Percentiles rank a stretch among this genome's conserved stretches.
These are phyloP conservation scores for Paecilomyces sp. DNA, from an alignment of 2,329 filamentous ascomycete species.

Conservation along the genomic window DNA sequence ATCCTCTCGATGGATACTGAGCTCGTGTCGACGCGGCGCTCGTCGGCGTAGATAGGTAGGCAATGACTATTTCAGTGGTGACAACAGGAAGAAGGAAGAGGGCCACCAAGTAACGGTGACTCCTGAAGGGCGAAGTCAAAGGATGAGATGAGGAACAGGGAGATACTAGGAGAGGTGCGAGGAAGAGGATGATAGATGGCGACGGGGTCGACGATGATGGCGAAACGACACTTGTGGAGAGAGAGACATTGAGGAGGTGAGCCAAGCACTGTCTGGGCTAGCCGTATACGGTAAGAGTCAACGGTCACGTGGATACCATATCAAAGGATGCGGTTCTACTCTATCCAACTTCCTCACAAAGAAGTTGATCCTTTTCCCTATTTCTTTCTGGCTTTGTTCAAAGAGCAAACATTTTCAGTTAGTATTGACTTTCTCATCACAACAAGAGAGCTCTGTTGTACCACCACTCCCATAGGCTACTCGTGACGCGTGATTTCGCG, in stretches of 20 bases:
- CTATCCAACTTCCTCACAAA: neutral
- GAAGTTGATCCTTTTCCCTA: neutral
- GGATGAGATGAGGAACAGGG: conserved; percentile 3
- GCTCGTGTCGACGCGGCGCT: neutral
- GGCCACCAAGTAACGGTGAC: neutral
- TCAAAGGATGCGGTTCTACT: neutral
- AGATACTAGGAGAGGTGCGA: neutral
- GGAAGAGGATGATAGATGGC: neutral
- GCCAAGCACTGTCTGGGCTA: neutral
- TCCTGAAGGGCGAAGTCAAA: neutral
- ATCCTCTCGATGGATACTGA: neutral
- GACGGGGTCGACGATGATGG: neutral
- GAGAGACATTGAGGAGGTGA: neutral
- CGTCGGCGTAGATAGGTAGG: neutral
- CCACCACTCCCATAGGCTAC: neutral
- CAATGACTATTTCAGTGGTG: neutral
- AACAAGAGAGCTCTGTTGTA: neutral
- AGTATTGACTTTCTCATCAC: neutral
- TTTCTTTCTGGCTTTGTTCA: neutral
- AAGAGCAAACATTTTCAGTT: neutral
- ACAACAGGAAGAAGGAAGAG: neutral
- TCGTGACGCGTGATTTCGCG: neutral
- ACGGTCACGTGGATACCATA: neutral
- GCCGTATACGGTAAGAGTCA: neutral
- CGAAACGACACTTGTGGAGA: neutral